phyloP scores from a whole-genome alignment of 2,329 filamentous ascomycete species.

The Helicocarpus griseus region DNA sequence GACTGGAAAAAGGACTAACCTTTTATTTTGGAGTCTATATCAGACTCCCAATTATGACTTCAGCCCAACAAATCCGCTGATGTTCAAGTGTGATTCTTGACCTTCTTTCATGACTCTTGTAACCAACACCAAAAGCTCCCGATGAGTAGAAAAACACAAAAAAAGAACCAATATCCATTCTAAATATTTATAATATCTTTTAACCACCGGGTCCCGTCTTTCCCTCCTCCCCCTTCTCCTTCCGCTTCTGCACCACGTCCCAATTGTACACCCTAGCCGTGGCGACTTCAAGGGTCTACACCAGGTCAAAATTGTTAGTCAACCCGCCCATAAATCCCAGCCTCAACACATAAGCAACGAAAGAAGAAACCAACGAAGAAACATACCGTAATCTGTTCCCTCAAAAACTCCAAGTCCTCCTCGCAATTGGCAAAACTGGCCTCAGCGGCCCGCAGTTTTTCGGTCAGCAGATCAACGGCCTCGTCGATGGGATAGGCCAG shows the following conservation, averaged over 20 bases:
- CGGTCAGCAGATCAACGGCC: slow-evolving; percentile 66
- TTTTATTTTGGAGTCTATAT: no score
- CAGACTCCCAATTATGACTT: no score
- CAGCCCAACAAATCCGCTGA: no score
- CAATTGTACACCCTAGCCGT: slow-evolving; percentile 98
- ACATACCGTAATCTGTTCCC: slow-evolving; percentile 89
- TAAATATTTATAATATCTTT: background rate
- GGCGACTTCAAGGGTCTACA: slow-evolving; percentile 90
- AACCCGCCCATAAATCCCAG: background rate
- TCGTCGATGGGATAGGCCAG: slow-evolving; percentile 85
- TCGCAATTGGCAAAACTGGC: slow-evolving; percentile 77
- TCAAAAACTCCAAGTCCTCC: slow-evolving; percentile 88
- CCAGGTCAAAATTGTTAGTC: slow-evolving; percentile 1
- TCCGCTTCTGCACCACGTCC: slow-evolving; percentile 92
- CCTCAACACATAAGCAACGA: background rate
- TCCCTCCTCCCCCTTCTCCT: slow-evolving; percentile 57
- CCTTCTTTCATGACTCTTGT: no score
- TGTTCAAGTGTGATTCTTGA: no score
- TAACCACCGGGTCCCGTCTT: slow-evolving; percentile 3
- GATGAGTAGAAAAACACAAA: no score
- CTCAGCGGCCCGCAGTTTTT: slow-evolving; percentile 71
- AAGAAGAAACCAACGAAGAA: slow-evolving; percentile 6
- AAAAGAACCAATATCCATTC: background rate
- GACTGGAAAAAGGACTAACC: no score
- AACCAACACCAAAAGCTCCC: no score